These are phyloP conservation scores for Aspergillus hortae DNA, from an alignment of 2,329 filamentous ascomycete genomes.

Conservation along the genomic window DNA sequence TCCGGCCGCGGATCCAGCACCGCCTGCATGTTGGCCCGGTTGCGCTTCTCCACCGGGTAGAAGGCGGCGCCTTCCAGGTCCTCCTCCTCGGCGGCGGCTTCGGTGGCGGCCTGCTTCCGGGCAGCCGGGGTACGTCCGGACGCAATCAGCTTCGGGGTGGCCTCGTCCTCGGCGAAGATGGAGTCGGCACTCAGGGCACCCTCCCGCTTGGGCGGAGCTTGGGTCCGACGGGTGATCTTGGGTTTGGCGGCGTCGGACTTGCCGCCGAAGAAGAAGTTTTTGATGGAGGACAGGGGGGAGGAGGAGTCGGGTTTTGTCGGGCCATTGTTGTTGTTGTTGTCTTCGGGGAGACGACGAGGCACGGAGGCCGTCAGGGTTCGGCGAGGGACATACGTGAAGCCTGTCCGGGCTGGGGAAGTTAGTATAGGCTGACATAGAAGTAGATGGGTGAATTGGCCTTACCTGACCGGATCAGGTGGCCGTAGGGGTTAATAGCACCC, in stretches of 20 bases:
- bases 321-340: slow-evolving; percentile 14
- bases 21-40: slow-evolving; percentile 55
- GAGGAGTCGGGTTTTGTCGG: slow-evolving; percentile 13
- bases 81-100: slow-evolving; percentile 10
- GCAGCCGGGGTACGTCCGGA: slow-evolving; percentile 25
- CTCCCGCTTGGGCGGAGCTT: slow-evolving; percentile 30
- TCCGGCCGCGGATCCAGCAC: slow-evolving; percentile 72
- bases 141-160: slow-evolving; percentile 20
- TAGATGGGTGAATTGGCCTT: slow-evolving; percentile 7
- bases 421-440: neutral
- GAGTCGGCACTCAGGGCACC: slow-evolving; percentile 36
- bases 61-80: slow-evolving; percentile 5
- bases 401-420: slow-evolving; percentile 27
- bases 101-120: slow-evolving; percentile 16
- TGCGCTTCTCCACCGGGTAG: slow-evolving; percentile 34
- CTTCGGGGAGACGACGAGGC: slow-evolving; percentile 28
- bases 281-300: slow-evolving; percentile 31
- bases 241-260: slow-evolving; percentile 23
- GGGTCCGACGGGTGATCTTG: slow-evolving; percentile 24
- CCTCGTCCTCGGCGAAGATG: slow-evolving; percentile 40
- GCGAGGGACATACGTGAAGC: slow-evolving; percentile 31
- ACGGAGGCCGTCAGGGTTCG: slow-evolving; percentile 34
- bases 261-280: slow-evolving; percentile 31
- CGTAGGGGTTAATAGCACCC: slow-evolving; percentile 33
- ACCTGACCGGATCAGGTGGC: slow-evolving; percentile 39